These are phyloP conservation scores for Thelonectria olida DNA, from an alignment of 2,329 filamentous ascomycete genomes.

Conservation along the genomic window DNA sequence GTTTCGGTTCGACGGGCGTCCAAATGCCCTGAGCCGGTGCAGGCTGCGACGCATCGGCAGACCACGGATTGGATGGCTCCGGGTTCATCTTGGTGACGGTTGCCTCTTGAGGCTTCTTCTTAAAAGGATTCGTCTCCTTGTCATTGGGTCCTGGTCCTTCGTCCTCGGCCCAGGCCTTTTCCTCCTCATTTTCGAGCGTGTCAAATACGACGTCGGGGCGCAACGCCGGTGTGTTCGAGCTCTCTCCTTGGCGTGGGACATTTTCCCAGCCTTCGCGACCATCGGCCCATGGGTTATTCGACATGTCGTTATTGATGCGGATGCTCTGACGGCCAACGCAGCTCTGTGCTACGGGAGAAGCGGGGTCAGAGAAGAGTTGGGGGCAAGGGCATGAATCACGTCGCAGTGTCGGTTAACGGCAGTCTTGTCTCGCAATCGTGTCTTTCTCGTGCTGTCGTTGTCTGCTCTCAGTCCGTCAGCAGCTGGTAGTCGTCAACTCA, in stretches of 20 bases:
- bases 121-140: constrained; percentile 64
- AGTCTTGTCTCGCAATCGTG: neutral
- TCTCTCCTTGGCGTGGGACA: constrained; percentile 25
- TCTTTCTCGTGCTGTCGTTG: neutral
- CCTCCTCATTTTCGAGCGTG: constrained; percentile 38
- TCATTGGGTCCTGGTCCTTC: constrained; percentile 11
- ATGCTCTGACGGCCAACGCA: no score
- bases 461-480: neutral
- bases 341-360: no score
- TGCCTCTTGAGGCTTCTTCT: constrained; percentile 52
- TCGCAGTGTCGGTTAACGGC: neutral
- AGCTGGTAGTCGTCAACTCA: constrained; percentile 1
- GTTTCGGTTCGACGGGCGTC: constrained; percentile 32
- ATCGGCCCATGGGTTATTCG: constrained; percentile 39
- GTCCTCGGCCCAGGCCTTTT: constrained; percentile 45
- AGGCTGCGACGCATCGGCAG: constrained; percentile 25
- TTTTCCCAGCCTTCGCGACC: constrained; percentile 37
- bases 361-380: no score
- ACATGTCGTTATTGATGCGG: no score
- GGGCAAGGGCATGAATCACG: constrained; percentile 14
- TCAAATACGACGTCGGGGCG: constrained; percentile 42
- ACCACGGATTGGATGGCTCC: constrained; percentile 52
- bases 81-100: constrained; percentile 54
- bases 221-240: constrained; percentile 40
- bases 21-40: constrained; percentile 27